Evolutionary conservation across 352 stramenopile genomes (phyloP).

Genomic region (Pythium rishiriense): DNA sequence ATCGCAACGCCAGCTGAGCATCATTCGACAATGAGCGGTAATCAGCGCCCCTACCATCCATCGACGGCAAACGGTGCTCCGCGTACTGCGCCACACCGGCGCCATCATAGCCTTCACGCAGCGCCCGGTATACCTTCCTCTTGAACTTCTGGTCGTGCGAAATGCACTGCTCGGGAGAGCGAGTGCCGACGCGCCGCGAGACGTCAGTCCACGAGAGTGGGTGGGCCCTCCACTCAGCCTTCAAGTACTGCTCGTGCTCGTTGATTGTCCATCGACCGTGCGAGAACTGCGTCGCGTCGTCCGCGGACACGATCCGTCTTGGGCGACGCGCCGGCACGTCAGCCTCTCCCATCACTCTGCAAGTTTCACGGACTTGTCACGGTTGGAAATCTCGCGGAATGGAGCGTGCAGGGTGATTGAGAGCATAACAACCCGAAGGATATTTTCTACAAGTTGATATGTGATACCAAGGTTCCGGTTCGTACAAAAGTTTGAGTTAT

Average conservation of each 20-base stretch:
- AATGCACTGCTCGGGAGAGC: neutral
- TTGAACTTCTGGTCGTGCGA: neutral
- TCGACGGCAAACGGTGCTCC: neutral
- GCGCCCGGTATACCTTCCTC: neutral
- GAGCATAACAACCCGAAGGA: too few relatives aligned
- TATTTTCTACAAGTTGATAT: too few relatives aligned
- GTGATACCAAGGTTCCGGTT: too few relatives aligned
- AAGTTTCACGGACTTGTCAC: too few relatives aligned
- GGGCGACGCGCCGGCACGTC: neutral
- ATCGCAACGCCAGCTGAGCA: neutral
- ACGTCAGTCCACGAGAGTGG: neutral
- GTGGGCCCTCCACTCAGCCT: neutral
- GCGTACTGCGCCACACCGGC: neutral
- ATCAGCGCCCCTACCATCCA: neutral
- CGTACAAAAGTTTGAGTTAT: too few relatives aligned
- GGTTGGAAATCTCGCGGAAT: neutral
- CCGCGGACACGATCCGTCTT: neutral
- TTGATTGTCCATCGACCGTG: neutral
- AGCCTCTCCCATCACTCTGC: too few relatives aligned
- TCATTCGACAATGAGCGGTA: neutral
- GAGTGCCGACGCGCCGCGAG: neutral
- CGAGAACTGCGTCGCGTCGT: neutral
- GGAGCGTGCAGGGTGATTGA: too few relatives aligned
- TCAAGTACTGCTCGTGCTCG: neutral
- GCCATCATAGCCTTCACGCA: neutral